These are phyloP conservation scores for Westerdykella sp. DNA, from an alignment of 2,329 filamentous ascomycete species.

Conservation along the genomic window DNA sequence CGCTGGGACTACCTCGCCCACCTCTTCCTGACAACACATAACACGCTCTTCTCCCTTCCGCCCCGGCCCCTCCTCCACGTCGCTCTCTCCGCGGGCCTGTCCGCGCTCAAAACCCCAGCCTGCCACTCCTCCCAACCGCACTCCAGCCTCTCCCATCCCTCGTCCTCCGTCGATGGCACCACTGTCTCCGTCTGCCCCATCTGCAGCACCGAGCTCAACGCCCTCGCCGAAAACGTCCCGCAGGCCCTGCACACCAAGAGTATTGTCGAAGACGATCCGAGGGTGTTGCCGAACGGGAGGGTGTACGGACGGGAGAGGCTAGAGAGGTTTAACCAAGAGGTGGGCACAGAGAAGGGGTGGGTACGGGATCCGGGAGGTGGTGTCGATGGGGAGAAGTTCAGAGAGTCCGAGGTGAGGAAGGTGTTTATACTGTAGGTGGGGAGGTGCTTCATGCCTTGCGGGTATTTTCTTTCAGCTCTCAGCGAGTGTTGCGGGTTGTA, in stretches of 20 bases:
- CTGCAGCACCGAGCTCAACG: slow-evolving; percentile 91
- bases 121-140: slow-evolving; percentile 62
- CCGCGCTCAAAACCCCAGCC: slow-evolving; percentile 88
- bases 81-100: slow-evolving; percentile 83
- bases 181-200: slow-evolving; percentile 81
- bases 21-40: slow-evolving; percentile 80
- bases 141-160: slow-evolving; percentile 41
- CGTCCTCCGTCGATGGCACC: slow-evolving; percentile 52
- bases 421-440: slow-evolving; percentile 76
- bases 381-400: slow-evolving; percentile 49
- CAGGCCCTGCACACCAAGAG: slow-evolving; percentile 95
- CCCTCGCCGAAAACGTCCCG: slow-evolving; percentile 78
- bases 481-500: background rate
- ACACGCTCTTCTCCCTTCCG: slow-evolving; percentile 76
- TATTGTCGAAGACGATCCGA: slow-evolving; percentile 78
- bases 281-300: slow-evolving; percentile 79
- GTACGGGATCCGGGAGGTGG: slow-evolving; percentile 68
- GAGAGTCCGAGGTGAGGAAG: slow-evolving; percentile 62
- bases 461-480: background rate
- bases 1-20: slow-evolving; percentile 73
- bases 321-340: slow-evolving; percentile 70
- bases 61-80: slow-evolving; percentile 80
- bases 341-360: slow-evolving; percentile 59
- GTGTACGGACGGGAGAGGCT: slow-evolving; percentile 75
- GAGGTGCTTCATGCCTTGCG: background rate